Base-by-base conservation (phyloP, 2,329 filamentous ascomycete genomes). In the Talaromyces sp. region DNA sequence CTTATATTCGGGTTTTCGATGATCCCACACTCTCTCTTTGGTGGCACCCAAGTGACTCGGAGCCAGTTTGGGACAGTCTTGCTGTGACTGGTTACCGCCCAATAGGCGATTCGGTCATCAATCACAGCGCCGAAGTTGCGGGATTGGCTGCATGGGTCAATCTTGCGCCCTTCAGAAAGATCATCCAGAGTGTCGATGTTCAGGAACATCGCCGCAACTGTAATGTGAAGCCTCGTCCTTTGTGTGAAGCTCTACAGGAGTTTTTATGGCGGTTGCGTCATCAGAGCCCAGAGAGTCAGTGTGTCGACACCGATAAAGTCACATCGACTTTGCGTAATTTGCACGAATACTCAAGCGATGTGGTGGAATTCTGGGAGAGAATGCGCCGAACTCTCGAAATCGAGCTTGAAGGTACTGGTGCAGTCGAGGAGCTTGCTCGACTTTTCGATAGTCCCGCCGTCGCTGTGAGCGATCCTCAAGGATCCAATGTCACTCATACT, bases 11-110 rank as follows among this genome's bases (percentile, higher is more conserved):
- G 19, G 80, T 87, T 49, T 77, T 89, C 60, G 74, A 88, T 27
- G 87, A 89, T 69, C 81, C 86, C 2, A 89, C 86, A 0, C 79
- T 82, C 41, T 85, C 85, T 54, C 75, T 88, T 37, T 89, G 86
- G 85, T 87, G 86, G 77, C 85, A 87, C 70, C 75, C 79, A 37
- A 85, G 81, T 62, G 78, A 83, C 43, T 79, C 83, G 0, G 84
- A 86, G 67, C 80, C 81, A 5, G 74, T 76, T 25, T 87, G 84
- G 85, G 83, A 86, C 69, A 85, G 84, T 69, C 78, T 86, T 69
- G 76, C 80, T 5, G 81, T 86, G 73, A 87, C 86, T 35, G 86
- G 86, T 4, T 79, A 88, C 61, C 82, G 84, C 57, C 82, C 84
- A 0, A 79, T 83, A 65, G 79, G 79, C 31, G 79, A 80, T 64